Evolutionary conservation across 2,329 filamentous ascomycete species (phyloP), one percentile per base, ranked within the genome.

Genomic region (Chaetomium strumarium): DNA sequence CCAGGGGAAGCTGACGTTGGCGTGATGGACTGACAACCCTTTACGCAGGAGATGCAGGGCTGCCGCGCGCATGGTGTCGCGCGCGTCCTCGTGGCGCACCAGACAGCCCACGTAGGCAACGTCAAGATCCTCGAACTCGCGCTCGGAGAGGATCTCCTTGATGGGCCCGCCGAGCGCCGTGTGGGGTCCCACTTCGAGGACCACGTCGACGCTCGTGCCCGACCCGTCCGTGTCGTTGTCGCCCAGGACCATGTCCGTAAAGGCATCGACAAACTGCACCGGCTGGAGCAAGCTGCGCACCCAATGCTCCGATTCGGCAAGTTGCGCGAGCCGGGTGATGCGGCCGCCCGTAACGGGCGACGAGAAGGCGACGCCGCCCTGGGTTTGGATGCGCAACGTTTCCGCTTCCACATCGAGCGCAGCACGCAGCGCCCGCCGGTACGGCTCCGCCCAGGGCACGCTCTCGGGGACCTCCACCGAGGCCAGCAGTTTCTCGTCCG

Each of bases 231-330:
- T 43, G 9, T 48, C 40, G 3, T n/a, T 13, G 9, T 57, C 62
- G 46, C 37, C 63, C 55, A 57, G 38, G 2, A 58, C 37, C 46
- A 43, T 39, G 12, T 36, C 19, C n/a, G 33, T 31, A 20, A 56
- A 45, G 1, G 68, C 69, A 14, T 64, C 52, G 1, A 60, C 47
- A 37, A 72, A 72, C 30, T 56, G 58, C 0, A 72, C 70, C 0
- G 67, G 67, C 0, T 60, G 64, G 2, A 66, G 55, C 43, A 72
- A 54, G 40, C 70, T 71, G 2, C 64, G 54, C 2, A 69, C 67
- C 70, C 70, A 72, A 37, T 64, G 61, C 16, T 65, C n/a, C n/a
- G n/a, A n/a, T n/a, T n/a, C n/a, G n/a, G n/a, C n/a, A n/a, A n/a
- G 55, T 2, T 66, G 49, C 1, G 17, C n/a, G 19, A 57, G 39